Evolutionary conservation across 768 basidiomycete species (phyloP).

Genomic region (Hypholoma sublateritium): DNA sequence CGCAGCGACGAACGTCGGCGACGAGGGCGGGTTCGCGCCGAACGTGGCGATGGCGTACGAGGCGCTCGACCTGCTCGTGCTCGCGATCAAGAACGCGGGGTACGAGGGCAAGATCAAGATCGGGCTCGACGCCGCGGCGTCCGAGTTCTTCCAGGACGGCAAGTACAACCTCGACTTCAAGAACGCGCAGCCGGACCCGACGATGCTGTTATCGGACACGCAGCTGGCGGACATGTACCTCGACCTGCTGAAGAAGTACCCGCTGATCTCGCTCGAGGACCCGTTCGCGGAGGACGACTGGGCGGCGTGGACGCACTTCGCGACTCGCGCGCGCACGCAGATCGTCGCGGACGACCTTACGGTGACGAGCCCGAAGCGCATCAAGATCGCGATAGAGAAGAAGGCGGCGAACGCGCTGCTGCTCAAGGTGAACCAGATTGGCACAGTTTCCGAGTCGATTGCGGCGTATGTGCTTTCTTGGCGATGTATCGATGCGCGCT

Average conservation of each 20-base stretch:
- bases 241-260: constrained; percentile 11
- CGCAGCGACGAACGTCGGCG: constrained; percentile 10
- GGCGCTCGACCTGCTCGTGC: constrained; percentile 10
- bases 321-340: constrained; percentile 9
- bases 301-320: constrained; percentile 10
- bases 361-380: constrained; percentile 13
- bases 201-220: not conserved
- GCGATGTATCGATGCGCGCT: not conserved
- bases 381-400: constrained; percentile 7
- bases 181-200: constrained; percentile 2
- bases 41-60: constrained; percentile 8
- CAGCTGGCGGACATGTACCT: constrained; percentile 5
- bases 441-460: constrained; percentile 12
- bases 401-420: constrained; percentile 10
- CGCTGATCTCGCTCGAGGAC: constrained; percentile 10
- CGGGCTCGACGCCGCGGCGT: constrained; percentile 10
- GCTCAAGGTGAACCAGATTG: constrained; percentile 14
- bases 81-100: constrained; percentile 9
- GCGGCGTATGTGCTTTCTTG: constrained; percentile 3
- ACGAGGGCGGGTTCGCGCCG: constrained; percentile 12
- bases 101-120: constrained; percentile 11
- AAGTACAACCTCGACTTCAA: constrained; percentile 17
- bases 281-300: constrained; percentile 13
- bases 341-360: constrained; percentile 14
- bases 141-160: constrained; percentile 13